phyloP scores from a whole-genome alignment of 805 yeast genomes.

The Yarrowia sp. region DNA sequence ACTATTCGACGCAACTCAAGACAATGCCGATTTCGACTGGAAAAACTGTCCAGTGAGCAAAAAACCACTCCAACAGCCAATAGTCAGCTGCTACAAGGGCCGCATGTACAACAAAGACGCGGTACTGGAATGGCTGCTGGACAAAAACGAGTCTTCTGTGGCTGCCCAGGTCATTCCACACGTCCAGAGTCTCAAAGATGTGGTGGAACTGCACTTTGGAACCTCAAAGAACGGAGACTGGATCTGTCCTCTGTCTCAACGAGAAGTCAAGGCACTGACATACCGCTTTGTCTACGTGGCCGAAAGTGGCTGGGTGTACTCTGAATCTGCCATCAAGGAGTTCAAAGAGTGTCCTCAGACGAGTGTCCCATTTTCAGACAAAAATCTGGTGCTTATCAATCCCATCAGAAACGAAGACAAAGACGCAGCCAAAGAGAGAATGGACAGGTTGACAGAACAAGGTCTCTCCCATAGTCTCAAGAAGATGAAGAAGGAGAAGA shows the following conservation, averaged over 20 bases:
- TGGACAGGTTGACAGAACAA: constrained; percentile 25
- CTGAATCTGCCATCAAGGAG: constrained; percentile 31
- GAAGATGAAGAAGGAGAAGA: constrained; percentile 20
- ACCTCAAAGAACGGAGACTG: constrained; percentile 31
- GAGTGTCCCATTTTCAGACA: background rate
- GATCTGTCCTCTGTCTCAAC: constrained; percentile 41
- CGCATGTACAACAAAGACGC: constrained; percentile 58
- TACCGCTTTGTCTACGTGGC: constrained; percentile 45
- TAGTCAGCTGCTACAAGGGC: constrained; percentile 67
- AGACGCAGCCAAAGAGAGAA: constrained; percentile 27
- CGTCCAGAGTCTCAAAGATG: constrained; percentile 43
- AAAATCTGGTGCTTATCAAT: constrained; percentile 31
- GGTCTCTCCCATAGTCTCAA: constrained; percentile 30
- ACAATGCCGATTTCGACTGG: constrained; percentile 39
- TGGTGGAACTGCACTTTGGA: constrained; percentile 42
- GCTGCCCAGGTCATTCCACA: constrained; percentile 38
- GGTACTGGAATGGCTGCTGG: constrained; percentile 52
- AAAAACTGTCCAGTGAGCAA: constrained; percentile 47
- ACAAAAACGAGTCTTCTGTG: constrained; percentile 35
- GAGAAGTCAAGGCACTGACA: constrained; percentile 39
- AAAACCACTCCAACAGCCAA: constrained; percentile 45
- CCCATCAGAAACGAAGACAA: constrained; percentile 28
- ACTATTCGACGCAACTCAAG: constrained; percentile 31
- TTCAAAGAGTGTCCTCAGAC: constrained; percentile 14
- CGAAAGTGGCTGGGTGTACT: constrained; percentile 34